A percentile compares a stretch with the other conserved stretches of the same genome.
phyloP scores from a whole-genome alignment of 129 eudicot species.

The Cynara cardunculus region DNA sequence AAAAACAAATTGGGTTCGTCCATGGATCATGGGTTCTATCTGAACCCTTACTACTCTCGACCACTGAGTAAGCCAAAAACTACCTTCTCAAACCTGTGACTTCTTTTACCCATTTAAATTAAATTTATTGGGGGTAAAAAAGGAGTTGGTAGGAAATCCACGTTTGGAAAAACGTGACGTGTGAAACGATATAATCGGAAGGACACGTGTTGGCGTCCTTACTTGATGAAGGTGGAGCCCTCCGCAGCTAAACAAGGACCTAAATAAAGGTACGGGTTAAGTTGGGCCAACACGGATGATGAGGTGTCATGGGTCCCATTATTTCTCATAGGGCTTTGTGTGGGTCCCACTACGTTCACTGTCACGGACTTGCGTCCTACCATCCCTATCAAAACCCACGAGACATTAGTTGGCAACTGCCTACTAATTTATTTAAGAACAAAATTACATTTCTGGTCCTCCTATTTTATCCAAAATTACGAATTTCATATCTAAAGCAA shows the following conservation, averaged over 20 bases:
- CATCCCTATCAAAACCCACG: constrained; percentile 26
- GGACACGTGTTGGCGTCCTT: constrained; percentile 24
- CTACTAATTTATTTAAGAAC: neutral
- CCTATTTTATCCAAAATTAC: neutral
- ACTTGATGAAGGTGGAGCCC: constrained; percentile 13
- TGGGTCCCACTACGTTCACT: constrained; percentile 27
- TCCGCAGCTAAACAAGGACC: neutral
- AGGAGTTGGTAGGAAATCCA: neutral
- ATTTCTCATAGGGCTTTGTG: constrained; percentile 9
- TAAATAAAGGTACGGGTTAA: constrained; percentile 25
- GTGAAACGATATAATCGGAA: constrained; percentile 12
- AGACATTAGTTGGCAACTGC: constrained; percentile 32
- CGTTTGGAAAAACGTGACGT: constrained; percentile 20
- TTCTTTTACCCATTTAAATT: too few relatives aligned
- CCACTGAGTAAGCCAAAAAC: too few relatives aligned
- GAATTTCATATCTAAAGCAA: neutral
- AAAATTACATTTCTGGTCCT: neutral
- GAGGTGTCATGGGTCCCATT: constrained; percentile 19
- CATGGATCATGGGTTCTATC: too few relatives aligned
- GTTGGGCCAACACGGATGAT: constrained; percentile 26
- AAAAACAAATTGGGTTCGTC: too few relatives aligned
- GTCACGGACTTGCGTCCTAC: constrained; percentile 22
- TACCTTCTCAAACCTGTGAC: too few relatives aligned
- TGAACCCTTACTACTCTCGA: too few relatives aligned
- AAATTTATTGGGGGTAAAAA: too few relatives aligned